These are phyloP conservation scores for Curvularia verruculosa DNA, from an alignment of 2,329 filamentous ascomycete species.

Conservation along the genomic window DNA sequence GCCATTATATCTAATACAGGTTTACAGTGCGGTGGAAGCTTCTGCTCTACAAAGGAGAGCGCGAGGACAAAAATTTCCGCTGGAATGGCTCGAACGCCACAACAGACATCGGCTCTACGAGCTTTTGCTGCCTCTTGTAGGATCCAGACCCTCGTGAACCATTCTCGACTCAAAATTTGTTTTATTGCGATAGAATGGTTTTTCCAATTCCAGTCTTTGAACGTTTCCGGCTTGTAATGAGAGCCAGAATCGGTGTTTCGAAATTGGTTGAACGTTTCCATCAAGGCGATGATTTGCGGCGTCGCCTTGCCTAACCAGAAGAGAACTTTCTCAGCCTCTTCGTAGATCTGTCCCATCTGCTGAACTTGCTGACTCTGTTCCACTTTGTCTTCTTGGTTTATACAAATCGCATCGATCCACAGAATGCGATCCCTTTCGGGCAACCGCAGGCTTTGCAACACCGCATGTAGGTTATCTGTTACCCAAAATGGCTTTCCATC, in stretches of 20 bases:
- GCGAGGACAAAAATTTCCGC: background rate
- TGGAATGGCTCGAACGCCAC: background rate
- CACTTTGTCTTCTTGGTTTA: background rate
- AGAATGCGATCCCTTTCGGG: background rate
- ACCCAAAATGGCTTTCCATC: background rate
- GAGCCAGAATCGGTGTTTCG: background rate
- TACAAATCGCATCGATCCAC: background rate
- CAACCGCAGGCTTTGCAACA: background rate
- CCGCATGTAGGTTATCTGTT: background rate
- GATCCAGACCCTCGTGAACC: background rate
- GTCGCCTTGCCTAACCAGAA: background rate
- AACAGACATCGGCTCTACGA: background rate
- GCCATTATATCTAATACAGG: background rate
- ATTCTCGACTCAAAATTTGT: background rate
- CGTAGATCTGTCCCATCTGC: background rate
- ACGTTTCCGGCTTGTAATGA: background rate
- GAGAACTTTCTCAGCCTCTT: background rate
- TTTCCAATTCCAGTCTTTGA: background rate
- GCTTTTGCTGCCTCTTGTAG: background rate
- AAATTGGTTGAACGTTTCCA: background rate
- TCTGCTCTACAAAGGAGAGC: background rate
- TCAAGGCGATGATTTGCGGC: background rate
- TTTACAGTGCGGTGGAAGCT: background rate
- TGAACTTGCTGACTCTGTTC: background rate
- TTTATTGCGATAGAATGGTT: background rate